Conservation (phyloP, 352 stramenopile genomes). For the Phytophthora chlamydospora region DNA sequence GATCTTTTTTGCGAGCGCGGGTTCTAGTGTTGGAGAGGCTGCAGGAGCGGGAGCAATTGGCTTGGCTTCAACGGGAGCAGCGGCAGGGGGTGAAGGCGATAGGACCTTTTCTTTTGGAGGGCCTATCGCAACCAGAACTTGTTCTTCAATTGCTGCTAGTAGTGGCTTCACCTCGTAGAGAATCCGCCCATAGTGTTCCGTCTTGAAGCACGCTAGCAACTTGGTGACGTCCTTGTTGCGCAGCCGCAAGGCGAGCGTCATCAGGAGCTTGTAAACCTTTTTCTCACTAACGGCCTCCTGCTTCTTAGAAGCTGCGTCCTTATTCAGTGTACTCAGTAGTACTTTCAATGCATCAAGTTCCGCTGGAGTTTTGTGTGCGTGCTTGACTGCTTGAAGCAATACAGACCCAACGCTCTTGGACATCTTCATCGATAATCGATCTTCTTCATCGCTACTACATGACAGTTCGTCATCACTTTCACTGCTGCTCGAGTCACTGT, state of each 20-base stretch:
- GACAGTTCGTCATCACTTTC: conserved; percentile 43
- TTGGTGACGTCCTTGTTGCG: conserved; percentile 55
- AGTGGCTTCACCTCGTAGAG: conserved; percentile 44
- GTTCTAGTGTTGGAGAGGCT: conserved; percentile 21
- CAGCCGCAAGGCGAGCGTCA: conserved; percentile 48
- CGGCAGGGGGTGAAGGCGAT: background rate
- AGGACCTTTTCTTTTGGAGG: conserved; percentile 17
- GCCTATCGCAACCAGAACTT: conserved; percentile 30
- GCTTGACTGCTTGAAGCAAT: conserved; percentile 46
- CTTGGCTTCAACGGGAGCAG: conserved; percentile 33
- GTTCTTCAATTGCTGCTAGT: conserved; percentile 38
- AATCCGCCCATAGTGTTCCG: conserved; percentile 31
- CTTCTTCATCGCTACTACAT: conserved; percentile 51
- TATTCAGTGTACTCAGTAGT: conserved; percentile 25
- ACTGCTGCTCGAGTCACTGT: conserved; percentile 35
- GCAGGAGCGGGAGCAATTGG: conserved; percentile 14
- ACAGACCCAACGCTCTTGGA: conserved; percentile 31
- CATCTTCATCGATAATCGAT: conserved; percentile 26
- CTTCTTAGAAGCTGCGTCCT: conserved; percentile 31
- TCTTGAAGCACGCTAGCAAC: conserved; percentile 47
- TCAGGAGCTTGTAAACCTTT: conserved; percentile 68
- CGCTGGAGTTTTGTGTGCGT: conserved; percentile 36
- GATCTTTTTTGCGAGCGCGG: conserved; percentile 62
- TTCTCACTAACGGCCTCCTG: conserved; percentile 51
- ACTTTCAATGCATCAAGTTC: conserved; percentile 46